These are phyloP conservation scores for Calophaca sinica DNA, from an alignment of 306 rosid species.

Conservation along the genomic window DNA sequence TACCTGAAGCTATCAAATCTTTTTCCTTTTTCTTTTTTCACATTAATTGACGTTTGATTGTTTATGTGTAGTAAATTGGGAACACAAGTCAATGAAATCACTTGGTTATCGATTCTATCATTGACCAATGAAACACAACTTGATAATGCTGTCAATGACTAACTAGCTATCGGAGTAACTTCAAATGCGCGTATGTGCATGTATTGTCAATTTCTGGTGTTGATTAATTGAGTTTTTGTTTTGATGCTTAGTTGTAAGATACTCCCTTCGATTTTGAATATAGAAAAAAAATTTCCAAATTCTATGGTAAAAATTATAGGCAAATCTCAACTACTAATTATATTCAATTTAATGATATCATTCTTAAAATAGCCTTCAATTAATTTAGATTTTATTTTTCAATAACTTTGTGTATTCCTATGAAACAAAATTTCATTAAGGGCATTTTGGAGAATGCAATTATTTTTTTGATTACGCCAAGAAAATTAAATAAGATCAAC, in stretches of 20 bases:
- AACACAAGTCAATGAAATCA: constrained; percentile 41
- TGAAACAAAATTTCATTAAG: too few species aligned
- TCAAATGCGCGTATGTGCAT: constrained; percentile 27
- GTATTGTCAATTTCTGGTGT: constrained; percentile 19
- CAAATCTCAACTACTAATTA: too few species aligned
- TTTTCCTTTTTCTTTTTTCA: constrained; percentile 3
- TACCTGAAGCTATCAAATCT: constrained; percentile 21
- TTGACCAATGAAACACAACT: constrained; percentile 40
- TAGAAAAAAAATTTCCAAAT: too few species aligned
- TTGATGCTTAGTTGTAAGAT: neutral
- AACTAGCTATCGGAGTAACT: constrained; percentile 2
- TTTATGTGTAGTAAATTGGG: neutral
- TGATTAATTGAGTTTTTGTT: neutral
- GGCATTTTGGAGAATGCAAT: too few species aligned
- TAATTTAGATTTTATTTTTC: too few species aligned
- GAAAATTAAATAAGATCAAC: too few species aligned
- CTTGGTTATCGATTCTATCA: constrained; percentile 41
- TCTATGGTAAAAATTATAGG: too few species aligned
- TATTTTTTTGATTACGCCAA: too few species aligned
- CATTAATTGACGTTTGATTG: neutral
- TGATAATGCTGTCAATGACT: constrained; percentile 42
- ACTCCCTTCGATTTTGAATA: too few species aligned
- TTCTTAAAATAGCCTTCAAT: too few species aligned
- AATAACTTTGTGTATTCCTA: too few species aligned
- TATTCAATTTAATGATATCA: too few species aligned